Evolutionary conservation across 169 alveolate genomes (phyloP).

Genomic region (Plasmodium gonderi): DNA sequence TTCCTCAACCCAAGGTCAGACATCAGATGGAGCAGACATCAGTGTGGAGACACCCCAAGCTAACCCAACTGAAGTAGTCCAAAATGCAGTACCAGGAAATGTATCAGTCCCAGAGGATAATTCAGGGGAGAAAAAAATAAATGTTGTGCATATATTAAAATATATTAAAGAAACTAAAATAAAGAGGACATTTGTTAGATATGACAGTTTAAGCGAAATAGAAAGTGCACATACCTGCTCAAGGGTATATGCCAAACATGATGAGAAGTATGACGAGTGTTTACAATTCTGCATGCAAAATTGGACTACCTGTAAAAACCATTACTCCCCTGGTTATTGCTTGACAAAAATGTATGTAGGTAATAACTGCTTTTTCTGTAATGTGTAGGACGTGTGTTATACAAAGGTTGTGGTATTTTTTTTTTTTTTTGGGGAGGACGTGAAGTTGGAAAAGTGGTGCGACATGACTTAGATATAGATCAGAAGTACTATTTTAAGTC

Average conservation of each 20-base stretch:
- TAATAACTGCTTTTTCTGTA: conserved; percentile 22
- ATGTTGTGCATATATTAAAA: conserved; percentile 20
- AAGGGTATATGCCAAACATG: neutral
- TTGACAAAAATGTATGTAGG: conserved; percentile 13
- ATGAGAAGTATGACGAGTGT: neutral
- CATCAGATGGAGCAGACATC: neutral
- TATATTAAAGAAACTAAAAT: conserved; percentile 13
- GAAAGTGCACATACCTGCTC: conserved; percentile 20
- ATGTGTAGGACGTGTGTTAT: neutral
- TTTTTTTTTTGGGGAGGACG: neutral
- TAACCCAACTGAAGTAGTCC: neutral
- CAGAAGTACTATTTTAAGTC: too few relatives aligned
- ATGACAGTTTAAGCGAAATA: conserved; percentile 6
- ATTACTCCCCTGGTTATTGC: conserved; percentile 51
- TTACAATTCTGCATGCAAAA: conserved; percentile 18
- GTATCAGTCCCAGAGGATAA: neutral
- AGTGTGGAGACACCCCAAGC: neutral
- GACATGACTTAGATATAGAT: too few relatives aligned
- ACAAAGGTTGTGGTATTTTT: neutral
- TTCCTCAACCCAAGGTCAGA: neutral
- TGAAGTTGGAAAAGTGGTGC: neutral
- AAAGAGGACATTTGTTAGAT: neutral
- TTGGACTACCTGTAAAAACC: conserved; percentile 6
- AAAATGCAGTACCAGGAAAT: neutral
- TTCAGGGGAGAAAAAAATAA: neutral